These are phyloP conservation scores for Coemansia sp. DNA, from an alignment of 192 early-diverging fungal species.

Conservation along the genomic window DNA sequence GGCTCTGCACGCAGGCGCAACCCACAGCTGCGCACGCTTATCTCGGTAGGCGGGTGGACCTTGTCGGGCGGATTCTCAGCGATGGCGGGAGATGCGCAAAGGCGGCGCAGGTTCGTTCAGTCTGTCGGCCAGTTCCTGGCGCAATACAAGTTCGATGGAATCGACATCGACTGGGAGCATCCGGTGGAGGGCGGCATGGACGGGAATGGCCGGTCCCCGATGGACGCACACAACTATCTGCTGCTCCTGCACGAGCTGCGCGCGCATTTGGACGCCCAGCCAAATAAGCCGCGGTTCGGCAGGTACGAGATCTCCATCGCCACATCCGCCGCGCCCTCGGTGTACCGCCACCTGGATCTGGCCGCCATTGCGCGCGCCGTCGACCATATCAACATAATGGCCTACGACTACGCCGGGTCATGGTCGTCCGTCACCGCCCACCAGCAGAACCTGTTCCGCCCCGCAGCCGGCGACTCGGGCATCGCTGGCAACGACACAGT, in stretches of 20 bases:
- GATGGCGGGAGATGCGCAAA: conserved; percentile 57
- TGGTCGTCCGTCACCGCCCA: conserved; percentile 76
- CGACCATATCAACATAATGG: conserved; percentile 90
- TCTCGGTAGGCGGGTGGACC: conserved; percentile 82
- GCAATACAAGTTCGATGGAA: conserved; percentile 56
- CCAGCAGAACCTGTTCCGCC: conserved; percentile 80
- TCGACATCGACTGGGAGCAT: conserved; percentile 82
- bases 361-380: conserved; percentile 65
- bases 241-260: conserved; percentile 75
- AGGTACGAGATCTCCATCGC: conserved; percentile 71
- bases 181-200: conserved; percentile 67
- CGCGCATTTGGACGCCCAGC: conserved; percentile 59
- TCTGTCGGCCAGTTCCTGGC: conserved; percentile 53
- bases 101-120: conserved; percentile 64
- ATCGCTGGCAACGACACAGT: conserved; percentile 71
- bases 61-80: conserved; percentile 72
- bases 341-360: conserved; percentile 67
- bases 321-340: conserved; percentile 63
- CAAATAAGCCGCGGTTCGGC: conserved; percentile 36
- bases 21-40: conserved; percentile 67
- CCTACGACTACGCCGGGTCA: conserved; percentile 76
- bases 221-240: conserved; percentile 83
- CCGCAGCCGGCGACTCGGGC: conserved; percentile 62
- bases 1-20: conserved; percentile 58
- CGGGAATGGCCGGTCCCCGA: conserved; percentile 61